phyloP scores from a whole-genome alignment of 2,329 filamentous ascomycete species.

The Cryphonectria japonica region DNA sequence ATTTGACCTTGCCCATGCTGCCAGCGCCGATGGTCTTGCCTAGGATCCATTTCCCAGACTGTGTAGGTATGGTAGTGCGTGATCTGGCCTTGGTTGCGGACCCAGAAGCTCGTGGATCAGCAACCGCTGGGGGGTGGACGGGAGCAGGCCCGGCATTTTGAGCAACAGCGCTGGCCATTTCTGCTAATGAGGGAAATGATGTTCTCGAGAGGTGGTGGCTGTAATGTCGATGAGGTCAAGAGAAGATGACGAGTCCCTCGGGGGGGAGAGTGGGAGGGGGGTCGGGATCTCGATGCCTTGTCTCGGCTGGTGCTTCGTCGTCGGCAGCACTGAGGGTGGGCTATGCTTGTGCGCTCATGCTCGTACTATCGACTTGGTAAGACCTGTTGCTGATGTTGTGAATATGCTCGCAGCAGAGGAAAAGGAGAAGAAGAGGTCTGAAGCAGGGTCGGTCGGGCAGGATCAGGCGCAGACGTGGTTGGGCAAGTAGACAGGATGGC shows the following conservation, averaged over 20 bases:
- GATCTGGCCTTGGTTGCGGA: slow-evolving; percentile 57
- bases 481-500: slow-evolving; percentile 16
- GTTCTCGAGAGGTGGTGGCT: slow-evolving; percentile 47
- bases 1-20: slow-evolving; percentile 98
- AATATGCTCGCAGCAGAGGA: slow-evolving; percentile 39
- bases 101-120: slow-evolving; percentile 52
- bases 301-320: slow-evolving; percentile 70
- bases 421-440: slow-evolving; percentile 36
- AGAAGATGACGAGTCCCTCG: slow-evolving; percentile 55
- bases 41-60: slow-evolving; percentile 90
- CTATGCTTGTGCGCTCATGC: slow-evolving; percentile 72
- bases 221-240: slow-evolving; percentile 54
- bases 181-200: slow-evolving; percentile 2
- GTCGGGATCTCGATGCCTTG: slow-evolving; percentile 40
- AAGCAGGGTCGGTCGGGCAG: slow-evolving; percentile 32
- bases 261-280: slow-evolving; percentile 36
- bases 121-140: slow-evolving; percentile 51
- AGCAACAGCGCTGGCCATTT: slow-evolving; percentile 39
- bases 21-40: slow-evolving; percentile 97
- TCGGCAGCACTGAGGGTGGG: slow-evolving; percentile 53
- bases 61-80: slow-evolving; percentile 84
- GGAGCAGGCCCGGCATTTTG: slow-evolving; percentile 59
- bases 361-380: slow-evolving; percentile 57
- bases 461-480: slow-evolving; percentile 26
- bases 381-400: slow-evolving; percentile 38